Percentiles rank a stretch among this genome's conserved stretches.
Conservation (phyloP, 2,329 filamentous ascomycete species). For the Coniella lustricola region DNA sequence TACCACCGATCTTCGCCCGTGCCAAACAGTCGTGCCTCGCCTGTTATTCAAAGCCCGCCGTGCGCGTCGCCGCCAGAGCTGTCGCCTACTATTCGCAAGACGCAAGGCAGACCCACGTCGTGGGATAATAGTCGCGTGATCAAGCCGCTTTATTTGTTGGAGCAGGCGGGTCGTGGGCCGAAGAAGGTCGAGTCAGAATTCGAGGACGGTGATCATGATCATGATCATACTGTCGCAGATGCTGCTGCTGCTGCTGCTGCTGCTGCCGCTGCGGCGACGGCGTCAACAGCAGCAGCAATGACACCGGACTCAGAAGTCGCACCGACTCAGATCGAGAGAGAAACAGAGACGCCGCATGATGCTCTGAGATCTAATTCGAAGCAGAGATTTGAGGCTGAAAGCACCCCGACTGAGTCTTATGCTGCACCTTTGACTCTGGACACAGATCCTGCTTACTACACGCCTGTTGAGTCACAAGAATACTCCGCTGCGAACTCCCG, state of each 20-base stretch:
- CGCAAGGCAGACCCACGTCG: conserved; percentile 43
- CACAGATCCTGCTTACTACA: conserved; percentile 30
- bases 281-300: no score
- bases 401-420: conserved; percentile 12
- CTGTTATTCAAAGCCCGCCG: conserved; percentile 12
- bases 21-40: conserved; percentile 32
- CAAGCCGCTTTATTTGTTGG: conserved; percentile 75
- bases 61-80: conserved; percentile 15
- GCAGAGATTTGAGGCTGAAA: conserved; percentile 19
- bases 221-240: no score
- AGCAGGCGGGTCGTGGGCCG: conserved; percentile 40
- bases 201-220: conserved; percentile 8
- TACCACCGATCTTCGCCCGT: conserved; percentile 36
- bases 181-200: conserved; percentile 23
- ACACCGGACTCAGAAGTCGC: no score
- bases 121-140: conserved; percentile 64
- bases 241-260: no score
- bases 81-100: conserved; percentile 1
- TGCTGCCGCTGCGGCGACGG: no score
- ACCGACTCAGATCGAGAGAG: no score
- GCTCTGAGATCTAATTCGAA: no score
- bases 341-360: no score
- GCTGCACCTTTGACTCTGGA: conserved; percentile 31
- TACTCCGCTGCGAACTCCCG: conserved; percentile 49
- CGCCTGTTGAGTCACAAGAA: conserved; percentile 55